Conservation (phyloP, 805 yeast genomes). For the Trichomonascus vanleenenianus region DNA sequence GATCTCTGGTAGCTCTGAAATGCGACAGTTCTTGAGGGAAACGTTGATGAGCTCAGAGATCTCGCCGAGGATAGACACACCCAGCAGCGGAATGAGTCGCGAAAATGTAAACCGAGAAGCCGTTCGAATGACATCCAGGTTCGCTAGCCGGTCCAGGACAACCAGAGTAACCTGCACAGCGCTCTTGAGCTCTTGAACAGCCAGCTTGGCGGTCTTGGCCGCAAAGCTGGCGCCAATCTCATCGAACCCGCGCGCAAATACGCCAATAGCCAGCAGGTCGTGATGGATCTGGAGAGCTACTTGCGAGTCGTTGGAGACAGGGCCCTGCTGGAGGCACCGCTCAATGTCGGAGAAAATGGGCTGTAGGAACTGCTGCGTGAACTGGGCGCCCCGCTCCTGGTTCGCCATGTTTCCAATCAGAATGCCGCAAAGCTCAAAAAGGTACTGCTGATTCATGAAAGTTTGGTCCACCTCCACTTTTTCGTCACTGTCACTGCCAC, state of each 20-base stretch:
- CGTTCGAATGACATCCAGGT: slow-evolving; percentile 66
- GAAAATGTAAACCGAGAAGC: slow-evolving; percentile 84
- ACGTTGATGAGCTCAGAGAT: slow-evolving; percentile 67
- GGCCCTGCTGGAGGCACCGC: slow-evolving; percentile 31
- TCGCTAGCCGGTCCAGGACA: slow-evolving; percentile 67
- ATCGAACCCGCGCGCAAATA: slow-evolving; percentile 72
- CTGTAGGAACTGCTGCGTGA: slow-evolving; percentile 59
- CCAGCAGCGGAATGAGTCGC: slow-evolving; percentile 71
- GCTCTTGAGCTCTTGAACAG: slow-evolving; percentile 47
- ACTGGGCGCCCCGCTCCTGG: slow-evolving; percentile 33
- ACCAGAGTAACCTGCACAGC: slow-evolving; percentile 79
- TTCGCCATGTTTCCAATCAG: slow-evolving; percentile 48
- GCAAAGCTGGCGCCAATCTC: slow-evolving; percentile 7
- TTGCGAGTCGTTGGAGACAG: slow-evolving; percentile 31
- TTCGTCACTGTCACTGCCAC: slow-evolving; percentile 27
- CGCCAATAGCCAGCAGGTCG: slow-evolving; percentile 79
- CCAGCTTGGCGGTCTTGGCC: slow-evolving; percentile 23
- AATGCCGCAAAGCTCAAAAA: slow-evolving; percentile 82
- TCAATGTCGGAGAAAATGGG: slow-evolving; percentile 73
- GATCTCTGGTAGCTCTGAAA: slow-evolving; percentile 69
- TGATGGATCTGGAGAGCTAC: slow-evolving; percentile 75
- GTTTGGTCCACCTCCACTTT: slow-evolving; percentile 45
- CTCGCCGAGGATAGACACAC: slow-evolving; percentile 40
- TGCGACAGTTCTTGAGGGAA: slow-evolving; percentile 51
- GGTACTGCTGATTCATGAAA: slow-evolving; percentile 71